Evolutionary conservation across 2,329 filamentous ascomycete genomes (phyloP), one percentile per base, ranked within the genome.

Genomic region (Fusarium virguliforme): DNA sequence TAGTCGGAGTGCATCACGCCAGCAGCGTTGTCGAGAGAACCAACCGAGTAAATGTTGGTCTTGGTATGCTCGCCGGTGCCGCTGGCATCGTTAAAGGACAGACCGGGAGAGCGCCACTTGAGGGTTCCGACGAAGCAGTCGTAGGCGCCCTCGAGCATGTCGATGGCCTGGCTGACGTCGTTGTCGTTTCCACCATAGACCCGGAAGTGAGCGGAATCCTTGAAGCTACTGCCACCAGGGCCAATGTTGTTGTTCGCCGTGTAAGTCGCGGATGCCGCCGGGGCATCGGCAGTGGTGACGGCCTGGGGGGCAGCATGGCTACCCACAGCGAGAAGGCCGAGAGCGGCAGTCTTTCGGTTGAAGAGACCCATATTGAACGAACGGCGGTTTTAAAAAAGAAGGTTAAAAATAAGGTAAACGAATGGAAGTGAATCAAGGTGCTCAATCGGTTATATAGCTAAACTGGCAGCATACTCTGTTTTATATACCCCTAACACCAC

Each of bases 71-170:
- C 81, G 0, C 83, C 83, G 48, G 75, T 72, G 34, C 81, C 79
- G 9, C 73, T 70, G 2, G 72, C 75, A 1, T 77, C 71, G 55
- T 80, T 80, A 61, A 78, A 82, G 0, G 80, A 81, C 8, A 82
- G 73, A 10, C 81, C 82, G 0, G 82, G 74, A 0, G 82, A 83
- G 3, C 82, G 78, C 78, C 79, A 83, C 18, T 79, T 79, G 4
- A 83, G 76, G 1, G 75, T 77, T 28, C 70, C 75, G 1, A 82
- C 76, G 59, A 82, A 83, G 71, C 82, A 83, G 32, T 81, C 78
- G 60, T 83, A 83, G 2, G 84, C 83, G 3, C 81, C 83, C 75
- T 87, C 85, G 8, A 87, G 79, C 73, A 82, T 81, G 26, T 78
- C 71, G 4, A 85, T 75, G 3, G 81, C 71, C 1, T 65, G 54